A percentile compares a stretch with the other conserved stretches of the same genome.
Evolutionary conservation across 495 filamentous ascomycete species (phyloP).

Genomic region (Penicillium alfredii): DNA sequence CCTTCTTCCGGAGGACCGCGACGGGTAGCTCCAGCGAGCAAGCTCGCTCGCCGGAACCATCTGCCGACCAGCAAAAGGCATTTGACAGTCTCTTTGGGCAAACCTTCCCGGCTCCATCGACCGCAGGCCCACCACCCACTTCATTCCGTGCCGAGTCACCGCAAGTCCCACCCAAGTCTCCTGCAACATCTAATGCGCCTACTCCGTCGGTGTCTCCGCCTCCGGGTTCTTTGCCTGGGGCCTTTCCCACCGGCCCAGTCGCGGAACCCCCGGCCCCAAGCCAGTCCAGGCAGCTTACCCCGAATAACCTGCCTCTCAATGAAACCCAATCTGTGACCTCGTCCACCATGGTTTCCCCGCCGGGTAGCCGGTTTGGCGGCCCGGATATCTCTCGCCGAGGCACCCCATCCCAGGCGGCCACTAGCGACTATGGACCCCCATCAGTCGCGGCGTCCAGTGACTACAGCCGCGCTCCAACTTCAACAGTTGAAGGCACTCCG

Average conservation of each 20-base stretch:
- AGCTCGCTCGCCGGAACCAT: conserved; percentile 38
- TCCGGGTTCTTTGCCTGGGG: conserved; percentile 40
- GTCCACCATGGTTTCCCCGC: conserved; percentile 75
- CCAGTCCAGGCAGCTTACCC: conserved; percentile 66
- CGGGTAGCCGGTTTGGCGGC: conserved; percentile 62
- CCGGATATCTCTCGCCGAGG: conserved; percentile 50
- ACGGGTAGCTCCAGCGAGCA: conserved; percentile 59
- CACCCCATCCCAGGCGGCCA: conserved; percentile 49
- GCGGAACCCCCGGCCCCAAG: conserved; percentile 54
- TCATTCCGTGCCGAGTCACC: conserved; percentile 62
- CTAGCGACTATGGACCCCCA: conserved; percentile 19
- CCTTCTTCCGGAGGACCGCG: conserved; percentile 74
- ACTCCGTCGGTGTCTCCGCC: conserved; percentile 61
- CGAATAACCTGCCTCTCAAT: conserved; percentile 62
- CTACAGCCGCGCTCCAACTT: conserved; percentile 19
- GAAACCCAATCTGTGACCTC: conserved; percentile 63
- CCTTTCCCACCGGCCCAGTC: conserved; percentile 1
- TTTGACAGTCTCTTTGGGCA: conserved; percentile 92
- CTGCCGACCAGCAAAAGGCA: conserved; percentile 54
- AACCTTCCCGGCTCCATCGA: conserved; percentile 49
- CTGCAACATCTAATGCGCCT: conserved; percentile 38
- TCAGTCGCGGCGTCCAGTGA: conserved; percentile 20
- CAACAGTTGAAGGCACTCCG: conserved; percentile 12
- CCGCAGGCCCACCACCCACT: conserved; percentile 47
- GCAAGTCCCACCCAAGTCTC: conserved; percentile 28